Conservation (phyloP, 75 land plant species). For the Adiantum capillusveneris region DNA sequence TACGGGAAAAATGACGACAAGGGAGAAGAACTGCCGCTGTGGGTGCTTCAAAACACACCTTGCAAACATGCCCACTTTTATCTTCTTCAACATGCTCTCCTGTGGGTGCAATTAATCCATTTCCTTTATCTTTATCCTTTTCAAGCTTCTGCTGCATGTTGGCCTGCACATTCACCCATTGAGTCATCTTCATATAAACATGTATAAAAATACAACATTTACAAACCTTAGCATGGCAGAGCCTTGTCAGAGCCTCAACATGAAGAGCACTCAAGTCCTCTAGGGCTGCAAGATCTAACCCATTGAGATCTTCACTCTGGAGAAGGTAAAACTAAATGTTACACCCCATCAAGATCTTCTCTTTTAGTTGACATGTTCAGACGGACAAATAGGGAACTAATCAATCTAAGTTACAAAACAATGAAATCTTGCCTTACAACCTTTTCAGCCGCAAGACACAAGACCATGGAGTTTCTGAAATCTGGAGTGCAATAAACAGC, state of each 20-base stretch:
- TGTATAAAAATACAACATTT: not conserved
- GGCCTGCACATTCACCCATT: not conserved
- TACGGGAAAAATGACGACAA: slow-evolving; percentile 87
- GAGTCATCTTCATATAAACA: not conserved
- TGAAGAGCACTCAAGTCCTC: slow-evolving; percentile 61
- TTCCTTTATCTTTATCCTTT: not conserved
- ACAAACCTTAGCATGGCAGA: slow-evolving; percentile 59
- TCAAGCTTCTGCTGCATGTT: slow-evolving; percentile 1
- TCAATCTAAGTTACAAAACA: too few relatives aligned
- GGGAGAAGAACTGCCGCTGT: slow-evolving; percentile 84
- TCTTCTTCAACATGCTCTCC: slow-evolving; percentile 36
- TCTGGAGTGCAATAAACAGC: not conserved
- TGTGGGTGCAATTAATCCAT: slow-evolving; percentile 1
- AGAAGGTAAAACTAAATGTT: slow-evolving; percentile 1
- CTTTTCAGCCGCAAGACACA: too few relatives aligned
- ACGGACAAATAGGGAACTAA: not conserved
- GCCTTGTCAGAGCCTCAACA: slow-evolving; percentile 58
- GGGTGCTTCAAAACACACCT: slow-evolving; percentile 78
- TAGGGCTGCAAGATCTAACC: slow-evolving; percentile 33
- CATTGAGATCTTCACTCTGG: slow-evolving; percentile 48
- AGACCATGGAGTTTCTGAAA: not conserved
- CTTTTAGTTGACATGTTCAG: not conserved
- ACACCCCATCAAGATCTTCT: not conserved
- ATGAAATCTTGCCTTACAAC: too few relatives aligned
- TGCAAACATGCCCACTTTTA: slow-evolving; percentile 31